Conservation (phyloP, 331 rosid species). For the Stylosanthes scabra region DNA sequence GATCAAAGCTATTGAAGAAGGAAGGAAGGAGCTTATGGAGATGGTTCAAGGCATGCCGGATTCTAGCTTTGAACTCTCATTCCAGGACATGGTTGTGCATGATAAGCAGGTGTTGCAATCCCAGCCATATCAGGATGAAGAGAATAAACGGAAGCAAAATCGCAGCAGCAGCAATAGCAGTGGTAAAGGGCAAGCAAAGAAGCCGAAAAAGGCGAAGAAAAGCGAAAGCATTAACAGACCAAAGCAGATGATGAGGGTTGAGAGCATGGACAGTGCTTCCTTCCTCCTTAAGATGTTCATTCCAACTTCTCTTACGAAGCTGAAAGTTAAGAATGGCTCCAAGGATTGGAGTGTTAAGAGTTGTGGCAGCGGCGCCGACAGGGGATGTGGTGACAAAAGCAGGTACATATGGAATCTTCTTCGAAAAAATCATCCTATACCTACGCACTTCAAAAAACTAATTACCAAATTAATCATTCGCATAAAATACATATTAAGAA, state of each 20-base stretch:
- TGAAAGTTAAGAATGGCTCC: constrained; percentile 45
- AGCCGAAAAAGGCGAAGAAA: constrained; percentile 44
- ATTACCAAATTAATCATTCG: no score
- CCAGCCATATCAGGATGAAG: constrained; percentile 38
- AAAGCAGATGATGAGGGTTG: constrained; percentile 52
- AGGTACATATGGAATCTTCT: constrained; percentile 48
- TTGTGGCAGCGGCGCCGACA: constrained; percentile 38
- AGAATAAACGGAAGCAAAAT: constrained; percentile 21
- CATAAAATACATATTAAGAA: no score
- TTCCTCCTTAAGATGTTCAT: constrained; percentile 75
- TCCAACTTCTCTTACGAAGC: constrained; percentile 65
- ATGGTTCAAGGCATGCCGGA: constrained; percentile 69
- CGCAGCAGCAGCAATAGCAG: neutral
- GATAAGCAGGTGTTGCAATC: constrained; percentile 41
- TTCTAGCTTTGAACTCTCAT: constrained; percentile 76
- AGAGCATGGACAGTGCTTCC: constrained; percentile 68
- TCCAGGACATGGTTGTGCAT: constrained; percentile 77
- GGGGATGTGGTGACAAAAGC: constrained; percentile 17
- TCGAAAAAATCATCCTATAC: neutral
- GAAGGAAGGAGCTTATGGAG: constrained; percentile 73
- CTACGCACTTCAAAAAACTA: no score
- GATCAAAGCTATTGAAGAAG: constrained; percentile 54
- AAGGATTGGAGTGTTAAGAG: constrained; percentile 53
- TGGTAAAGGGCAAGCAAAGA: constrained; percentile 35
- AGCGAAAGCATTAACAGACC: constrained; percentile 29